Conservation (phyloP, 2,329 filamentous ascomycete species). For the Colletotrichum magnum region DNA sequence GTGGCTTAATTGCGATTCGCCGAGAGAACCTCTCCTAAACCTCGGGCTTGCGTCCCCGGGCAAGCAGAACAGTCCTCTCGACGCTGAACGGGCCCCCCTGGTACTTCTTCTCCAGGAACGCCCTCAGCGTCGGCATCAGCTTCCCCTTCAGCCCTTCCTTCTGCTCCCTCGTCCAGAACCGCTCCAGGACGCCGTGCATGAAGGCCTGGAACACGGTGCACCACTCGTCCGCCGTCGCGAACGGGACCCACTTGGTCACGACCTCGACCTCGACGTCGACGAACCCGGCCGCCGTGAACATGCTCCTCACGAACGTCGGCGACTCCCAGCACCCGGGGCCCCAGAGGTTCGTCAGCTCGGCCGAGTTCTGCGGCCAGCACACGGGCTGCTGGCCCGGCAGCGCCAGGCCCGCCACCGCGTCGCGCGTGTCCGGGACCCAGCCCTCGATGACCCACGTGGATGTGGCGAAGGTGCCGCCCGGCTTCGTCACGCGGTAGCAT, state of each 20-base stretch:
- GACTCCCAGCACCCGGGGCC: slow-evolving; percentile 18
- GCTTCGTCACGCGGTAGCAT: slow-evolving; percentile 16
- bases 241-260: slow-evolving; percentile 13
- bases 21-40: not conserved
- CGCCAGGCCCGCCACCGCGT: not conserved
- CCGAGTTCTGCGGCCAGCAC: slow-evolving; percentile 20
- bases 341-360: slow-evolving; percentile 15
- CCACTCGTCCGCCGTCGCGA: slow-evolving; percentile 1
- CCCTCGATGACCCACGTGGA: slow-evolving; percentile 22
- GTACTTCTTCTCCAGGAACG: slow-evolving; percentile 19
- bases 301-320: slow-evolving; percentile 3
- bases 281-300: slow-evolving; percentile 21
- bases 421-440: slow-evolving; percentile 20
- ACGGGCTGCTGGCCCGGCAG: slow-evolving; percentile 8
- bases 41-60: slow-evolving; percentile 18
- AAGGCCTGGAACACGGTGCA: slow-evolving; percentile 19
- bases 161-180: slow-evolving; percentile 21
- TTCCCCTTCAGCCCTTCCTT: slow-evolving; percentile 7
- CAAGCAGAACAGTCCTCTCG: slow-evolving; percentile 23
- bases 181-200: slow-evolving; percentile 11
- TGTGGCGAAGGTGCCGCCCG: slow-evolving; percentile 19
- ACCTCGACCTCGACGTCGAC: slow-evolving; percentile 22
- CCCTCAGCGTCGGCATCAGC: slow-evolving; percentile 12
- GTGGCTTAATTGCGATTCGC: too few relatives aligned
- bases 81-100: not conserved